phyloP scores from a whole-genome alignment of 2,329 filamentous ascomycete genomes.

The Xylaria multiplex region DNA sequence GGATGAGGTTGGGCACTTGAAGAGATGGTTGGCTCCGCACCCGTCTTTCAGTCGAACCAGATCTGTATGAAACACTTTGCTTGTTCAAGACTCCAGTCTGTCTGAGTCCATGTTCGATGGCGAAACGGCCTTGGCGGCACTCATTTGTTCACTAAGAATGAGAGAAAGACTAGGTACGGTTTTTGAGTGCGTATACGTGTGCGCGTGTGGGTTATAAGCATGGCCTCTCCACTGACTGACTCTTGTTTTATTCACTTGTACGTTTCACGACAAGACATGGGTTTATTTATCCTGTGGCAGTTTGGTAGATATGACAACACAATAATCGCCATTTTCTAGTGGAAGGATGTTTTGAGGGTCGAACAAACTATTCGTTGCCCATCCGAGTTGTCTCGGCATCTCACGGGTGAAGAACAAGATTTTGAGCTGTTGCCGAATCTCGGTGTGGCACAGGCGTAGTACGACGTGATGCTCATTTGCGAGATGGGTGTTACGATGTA shows the following conservation, averaged over 20 bases:
- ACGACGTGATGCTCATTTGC: conserved; percentile 12
- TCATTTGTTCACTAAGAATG: background rate
- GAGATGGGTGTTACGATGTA: conserved; percentile 14
- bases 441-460: conserved; percentile 25
- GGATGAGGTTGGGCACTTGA: background rate
- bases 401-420: conserved; percentile 15
- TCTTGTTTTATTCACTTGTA: conserved; percentile 3
- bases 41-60: background rate
- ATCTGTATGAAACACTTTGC: background rate
- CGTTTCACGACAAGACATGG: conserved; percentile 22
- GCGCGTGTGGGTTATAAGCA: background rate
- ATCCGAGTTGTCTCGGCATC: conserved; percentile 23
- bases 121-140: conserved; percentile 2
- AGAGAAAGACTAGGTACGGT: too few species aligned
- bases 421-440: conserved; percentile 23
- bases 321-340: background rate
- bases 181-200: background rate
- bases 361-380: conserved; percentile 14
- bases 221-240: background rate
- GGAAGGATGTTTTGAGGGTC: background rate
- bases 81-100: background rate
- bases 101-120: conserved; percentile 24
- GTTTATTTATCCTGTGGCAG: too few species aligned
- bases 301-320: too few species aligned
- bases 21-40: background rate